Percentiles rank a stretch among this genome's conserved stretches.
Conservation (phyloP, 2,329 filamentous ascomycete genomes). For the Fusarium cyanostomum region DNA sequence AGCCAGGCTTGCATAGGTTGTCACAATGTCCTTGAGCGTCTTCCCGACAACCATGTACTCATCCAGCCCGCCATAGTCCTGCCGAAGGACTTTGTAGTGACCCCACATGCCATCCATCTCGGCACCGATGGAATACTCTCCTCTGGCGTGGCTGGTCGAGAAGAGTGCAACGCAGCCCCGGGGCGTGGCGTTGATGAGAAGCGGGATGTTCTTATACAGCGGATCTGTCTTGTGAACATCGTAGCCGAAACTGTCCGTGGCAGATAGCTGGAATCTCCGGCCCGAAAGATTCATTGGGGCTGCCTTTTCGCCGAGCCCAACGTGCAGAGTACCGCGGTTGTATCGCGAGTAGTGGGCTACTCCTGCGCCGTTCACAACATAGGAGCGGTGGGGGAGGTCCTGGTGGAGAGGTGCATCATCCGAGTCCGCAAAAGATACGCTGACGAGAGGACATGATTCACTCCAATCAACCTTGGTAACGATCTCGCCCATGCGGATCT, state of each 20-base stretch:
- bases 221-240: constrained; percentile 76
- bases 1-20: constrained; percentile 72
- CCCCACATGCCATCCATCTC: constrained; percentile 83
- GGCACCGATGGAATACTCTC: constrained; percentile 72
- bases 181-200: constrained; percentile 74
- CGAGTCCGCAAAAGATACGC: constrained; percentile 58
- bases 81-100: constrained; percentile 76
- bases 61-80: constrained; percentile 76
- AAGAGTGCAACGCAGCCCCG: constrained; percentile 73
- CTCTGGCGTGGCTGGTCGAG: constrained; percentile 71
- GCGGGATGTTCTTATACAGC: constrained; percentile 78
- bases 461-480: constrained; percentile 68
- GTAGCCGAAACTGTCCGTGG: constrained; percentile 78
- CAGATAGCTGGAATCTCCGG: constrained; percentile 71
- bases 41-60: constrained; percentile 74
- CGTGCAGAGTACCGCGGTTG: constrained; percentile 69
- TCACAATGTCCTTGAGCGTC: constrained; percentile 72
- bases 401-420: constrained; percentile 64
- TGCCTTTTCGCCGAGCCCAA: constrained; percentile 77
- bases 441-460: constrained; percentile 63
- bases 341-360: constrained; percentile 73
- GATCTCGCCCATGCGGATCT: constrained; percentile 58
- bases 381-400: constrained; percentile 73
- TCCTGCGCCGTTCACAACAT: constrained; percentile 68
- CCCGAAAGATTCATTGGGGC: constrained; percentile 78